Evolutionary conservation across 306 rosid species (phyloP), one percentile per base, ranked within the genome.

Genomic region (Cicer judaicum): DNA sequence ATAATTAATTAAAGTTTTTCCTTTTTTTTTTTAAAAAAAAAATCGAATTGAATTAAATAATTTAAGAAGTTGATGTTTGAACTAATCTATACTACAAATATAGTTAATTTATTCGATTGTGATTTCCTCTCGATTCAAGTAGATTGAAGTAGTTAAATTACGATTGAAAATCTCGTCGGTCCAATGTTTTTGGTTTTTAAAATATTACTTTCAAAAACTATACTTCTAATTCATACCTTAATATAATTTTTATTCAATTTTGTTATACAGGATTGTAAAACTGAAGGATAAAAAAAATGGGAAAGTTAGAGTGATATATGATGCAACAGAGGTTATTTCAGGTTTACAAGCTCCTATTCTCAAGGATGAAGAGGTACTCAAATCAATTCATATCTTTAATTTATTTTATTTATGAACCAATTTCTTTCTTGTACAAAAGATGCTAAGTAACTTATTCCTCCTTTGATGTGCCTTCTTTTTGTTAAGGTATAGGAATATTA

Each of bases 311-410:
- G 87, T 86, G 7, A 79, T 92, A 78, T 90, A 90, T 85, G 90
- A 84, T 72, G 95, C 99, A 74, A 86, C 84, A 63, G 88, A 95
- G 78, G 82, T 70, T 68, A 72, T 89, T 39, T 85, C 88, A 61
- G 80, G 86, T 48, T 84, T 95, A 21, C 82, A 80, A 84, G 14
- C 91, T 74, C 93, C 93, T 1, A 76, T 69, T 29, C 84, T 87
- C 36, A 81, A 81, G 60, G 90, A 92, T 78, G 68, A 13, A 1
- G 74, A 74, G 95, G 99, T 94, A 87, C 39, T 62, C 68, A 63
- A 9, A n/a, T 29, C 4, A 55, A 69, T 39, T 18, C 14, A 56
- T 5, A 13, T 60, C 63, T 54, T 62, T 47, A 44, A 19, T n/a
- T 62, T 42, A 12, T 24, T 36, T 70, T 1, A 10, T 48, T 63